phyloP scores from a whole-genome alignment of 2,329 filamentous ascomycete species.

The Claviceps arundinis region DNA sequence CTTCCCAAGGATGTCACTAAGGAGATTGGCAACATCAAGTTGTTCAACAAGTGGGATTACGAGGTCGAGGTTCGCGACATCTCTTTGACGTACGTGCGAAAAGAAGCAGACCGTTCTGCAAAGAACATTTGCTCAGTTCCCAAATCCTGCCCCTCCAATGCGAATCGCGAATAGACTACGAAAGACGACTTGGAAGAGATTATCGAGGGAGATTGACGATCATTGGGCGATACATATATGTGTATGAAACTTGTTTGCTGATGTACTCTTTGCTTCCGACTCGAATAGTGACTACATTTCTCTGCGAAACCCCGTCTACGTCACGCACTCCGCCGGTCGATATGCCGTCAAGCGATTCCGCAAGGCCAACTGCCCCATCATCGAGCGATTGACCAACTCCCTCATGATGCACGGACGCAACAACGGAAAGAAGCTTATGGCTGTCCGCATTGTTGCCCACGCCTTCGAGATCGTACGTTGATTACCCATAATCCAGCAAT shows the following conservation, averaged over 20 bases:
- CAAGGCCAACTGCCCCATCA: slow-evolving; percentile 99
- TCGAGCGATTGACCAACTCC: slow-evolving; percentile 99
- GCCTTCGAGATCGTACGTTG: slow-evolving; percentile 94
- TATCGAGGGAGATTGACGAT: not conserved
- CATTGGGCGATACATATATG: not conserved
- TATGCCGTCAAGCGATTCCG: slow-evolving; percentile 99
- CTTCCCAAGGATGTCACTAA: slow-evolving; percentile 86
- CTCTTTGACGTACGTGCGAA: slow-evolving; percentile 75
- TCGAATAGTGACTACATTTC: slow-evolving; percentile 89
- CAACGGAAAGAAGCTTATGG: slow-evolving; percentile 99
- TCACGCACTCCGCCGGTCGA: slow-evolving; percentile 95
- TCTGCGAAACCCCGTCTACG: slow-evolving; percentile 97
- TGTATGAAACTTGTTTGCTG: slow-evolving; percentile 14
- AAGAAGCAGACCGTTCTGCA: not conserved
- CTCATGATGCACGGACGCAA: slow-evolving; percentile 99
- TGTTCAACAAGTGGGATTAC: slow-evolving; percentile 97
- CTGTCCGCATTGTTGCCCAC: slow-evolving; percentile 97
- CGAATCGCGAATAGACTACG: not conserved
- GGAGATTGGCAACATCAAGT: slow-evolving; percentile 86
- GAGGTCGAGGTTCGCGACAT: slow-evolving; percentile 99
- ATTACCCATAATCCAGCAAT: not conserved
- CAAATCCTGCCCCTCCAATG: not conserved
- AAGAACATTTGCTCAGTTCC: not conserved
- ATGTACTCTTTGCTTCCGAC: slow-evolving; percentile 13
- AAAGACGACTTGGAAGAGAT: not conserved